Evolutionary conservation across 257 asterid species (phyloP), one percentile per base, ranked within the genome.

Genomic region (Salvia hispanica): DNA sequence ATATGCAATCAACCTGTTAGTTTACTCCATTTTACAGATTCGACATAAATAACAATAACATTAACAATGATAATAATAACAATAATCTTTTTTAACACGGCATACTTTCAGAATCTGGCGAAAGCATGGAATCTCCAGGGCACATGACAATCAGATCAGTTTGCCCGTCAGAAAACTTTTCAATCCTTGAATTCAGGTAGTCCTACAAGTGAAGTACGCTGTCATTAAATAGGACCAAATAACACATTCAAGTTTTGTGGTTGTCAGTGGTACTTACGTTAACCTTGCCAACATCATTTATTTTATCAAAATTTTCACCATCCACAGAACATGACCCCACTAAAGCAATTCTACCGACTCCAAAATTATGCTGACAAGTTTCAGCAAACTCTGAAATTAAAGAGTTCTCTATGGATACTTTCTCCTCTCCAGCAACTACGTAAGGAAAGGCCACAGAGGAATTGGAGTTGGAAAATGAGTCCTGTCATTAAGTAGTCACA

Each of bases 371-470:
- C 78, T 84, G 90, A 74, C 99, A 91, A 47, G 81, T 61, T 63
- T 82, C 83, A 45, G 84, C 3, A 77, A 94, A 84, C 75, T 85
- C 95, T 78, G 95, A 82, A 74, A 94, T 76, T 80, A 94, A 72
- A 60, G 88, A 84, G 76, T 73, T 83, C 62, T 87, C 99, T 58
- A 88, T 72, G 11, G 96, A 77, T 64, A 65, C 82, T 54, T 79
- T 72, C 66, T 80, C 91, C 72, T 84, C 90, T 18, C 88, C 83
- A 50, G 89, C 79, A 73, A 85, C 82, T 37, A 91, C 73, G 55
- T 86, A 94, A 9, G 99, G 99, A 74, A 85, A 94, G 53, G 95
- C 97, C 72, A 91, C 47, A 50, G 99, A 94, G 77, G 76, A 85
- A 76, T 77, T 91, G 81, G 99, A 83, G 79, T 80, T 87, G 66